Percentiles rank a stretch among this genome's conserved stretches.
Conservation (phyloP, 129 eudicot species). For the Glebionis coronaria region DNA sequence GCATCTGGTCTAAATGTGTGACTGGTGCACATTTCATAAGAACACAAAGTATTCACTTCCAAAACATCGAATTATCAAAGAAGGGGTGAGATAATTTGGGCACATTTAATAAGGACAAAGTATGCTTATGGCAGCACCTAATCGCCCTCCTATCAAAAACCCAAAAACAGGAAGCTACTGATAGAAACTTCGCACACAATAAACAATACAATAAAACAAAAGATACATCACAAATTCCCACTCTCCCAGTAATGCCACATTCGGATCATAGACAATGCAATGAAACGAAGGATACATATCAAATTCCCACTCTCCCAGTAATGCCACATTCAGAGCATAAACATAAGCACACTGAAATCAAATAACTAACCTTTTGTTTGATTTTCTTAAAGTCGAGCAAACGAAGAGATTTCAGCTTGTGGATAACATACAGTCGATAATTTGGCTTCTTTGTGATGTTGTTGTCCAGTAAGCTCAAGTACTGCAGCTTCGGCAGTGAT, state of each 20-base stretch:
- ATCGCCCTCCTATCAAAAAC: too few species aligned
- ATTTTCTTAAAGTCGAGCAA: conserved; percentile 93
- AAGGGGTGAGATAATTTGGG: not conserved
- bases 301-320: too few species aligned
- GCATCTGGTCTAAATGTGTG: too few species aligned
- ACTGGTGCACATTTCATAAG: too few species aligned
- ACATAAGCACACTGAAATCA: not conserved
- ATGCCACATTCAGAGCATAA: too few species aligned
- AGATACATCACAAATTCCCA: too few species aligned
- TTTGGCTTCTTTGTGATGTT: conserved; percentile 88
- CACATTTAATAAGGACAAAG: conserved; percentile 10
- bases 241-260: too few species aligned
- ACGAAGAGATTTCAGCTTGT: conserved; percentile 76
- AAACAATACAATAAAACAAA: too few species aligned
- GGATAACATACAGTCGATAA: conserved; percentile 91
- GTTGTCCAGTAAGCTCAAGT: conserved; percentile 85
- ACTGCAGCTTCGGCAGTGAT: conserved; percentile 83
- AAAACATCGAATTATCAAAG: not conserved
- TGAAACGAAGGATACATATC: too few species aligned
- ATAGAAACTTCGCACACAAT: too few species aligned
- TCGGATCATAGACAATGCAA: conserved; percentile 10
- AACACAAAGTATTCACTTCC: not conserved
- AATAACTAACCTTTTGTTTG: conserved; percentile 73
- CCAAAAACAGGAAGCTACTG: too few species aligned
- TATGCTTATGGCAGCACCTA: too few species aligned